Evolutionary conservation across 75 land plant genomes (phyloP), one percentile per base, ranked within the genome.

Genomic region (Sequoia sempervirens): DNA sequence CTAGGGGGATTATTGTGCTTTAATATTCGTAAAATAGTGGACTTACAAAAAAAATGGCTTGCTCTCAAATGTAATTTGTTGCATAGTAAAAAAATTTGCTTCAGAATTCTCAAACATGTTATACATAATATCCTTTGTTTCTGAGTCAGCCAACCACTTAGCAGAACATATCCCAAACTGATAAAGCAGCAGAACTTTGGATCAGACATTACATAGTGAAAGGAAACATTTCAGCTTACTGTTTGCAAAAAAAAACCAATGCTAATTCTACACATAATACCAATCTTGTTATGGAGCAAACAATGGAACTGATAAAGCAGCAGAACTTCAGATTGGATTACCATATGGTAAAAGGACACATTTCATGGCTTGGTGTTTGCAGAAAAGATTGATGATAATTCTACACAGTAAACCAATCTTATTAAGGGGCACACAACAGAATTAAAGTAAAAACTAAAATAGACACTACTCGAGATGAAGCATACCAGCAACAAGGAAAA

Each of bases 401-500:
- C 26, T 23, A 20, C n/a, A 61, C 5, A 61, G 5, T 20, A 61
- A 6, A 61, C n/a, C 66, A 61, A 23, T 61, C 0, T 23, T 61
- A 23, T 61, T 61, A 61, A 61, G n/a, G 6, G 26, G 66, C 66
- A 23, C 30, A 70, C 73, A 70, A 70, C 13, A 70, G 73, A 70
- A 70, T 30, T 70, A 45, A 76, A 38, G 17, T 45, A 43, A 78
- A 28, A 78, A 45, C n/a, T 43, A 12, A 32, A 3, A 45, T 26
- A 26, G 52, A 40, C 80, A 45, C 32, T 78, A 12, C 13, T 54
- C 20, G 54, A 47, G 50, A 12, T 37, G 37, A 82, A 20, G 79
- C 90, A 91, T 84, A 97, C 99, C 93, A 68, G 91, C 90, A 75
- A 96, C 85, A 79, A 97, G 95, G 76, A 97, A 97, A 85, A 97